Base-by-base conservation (phyloP, 1,284 basidiomycete species). In the Boletellus dicymbophilus region DNA sequence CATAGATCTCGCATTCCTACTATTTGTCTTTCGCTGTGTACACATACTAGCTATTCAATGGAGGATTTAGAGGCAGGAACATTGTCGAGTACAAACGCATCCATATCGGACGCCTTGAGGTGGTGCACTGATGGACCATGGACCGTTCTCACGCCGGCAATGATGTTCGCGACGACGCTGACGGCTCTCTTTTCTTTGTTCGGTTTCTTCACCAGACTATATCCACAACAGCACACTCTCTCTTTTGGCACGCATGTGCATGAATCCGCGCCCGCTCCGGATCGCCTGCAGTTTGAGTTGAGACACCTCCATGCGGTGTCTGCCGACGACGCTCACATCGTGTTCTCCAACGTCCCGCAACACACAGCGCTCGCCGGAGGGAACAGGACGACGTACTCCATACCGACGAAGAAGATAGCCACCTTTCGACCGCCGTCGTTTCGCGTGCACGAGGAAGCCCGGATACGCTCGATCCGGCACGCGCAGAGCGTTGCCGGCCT, bases 291-390 rank as follows among this genome's bases (percentile, higher is more conserved):
- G 18, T 86, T 89, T 57, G 76, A 85, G 59, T 72, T 89, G 46
- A 79, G 88, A 41, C 88, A 90, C 61, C 63, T 80, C 21, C 87
- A 90, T 60, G 80, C 81, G 6, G 72, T 81, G 6, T 80, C 84
- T 8, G 46, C 74, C 13, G 70, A 73, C 13, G 70, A 73, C 31
- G 76, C 77, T n/a, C 79, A 67, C 30, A 75, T 90, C 45, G 62
- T 85, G 41, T 86, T 90, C 63, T 71, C 80, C 13, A 82, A 90
- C 59, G 68, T 82, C 28, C 62, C 60, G 52, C 62, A 44, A 39
- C 53, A 27, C 18, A 42, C 43, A 30, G 20, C 13, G 16, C 22
- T 55, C 37, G 28, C 48, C 25, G 21, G 51, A 44, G 53, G 54
- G 46, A 28, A 64, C 61, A 44, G 44, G 51, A 54, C 57, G 46